phyloP scores from a whole-genome alignment of 2,329 filamentous ascomycete genomes.

The Ophiostoma triangulosporum region DNA sequence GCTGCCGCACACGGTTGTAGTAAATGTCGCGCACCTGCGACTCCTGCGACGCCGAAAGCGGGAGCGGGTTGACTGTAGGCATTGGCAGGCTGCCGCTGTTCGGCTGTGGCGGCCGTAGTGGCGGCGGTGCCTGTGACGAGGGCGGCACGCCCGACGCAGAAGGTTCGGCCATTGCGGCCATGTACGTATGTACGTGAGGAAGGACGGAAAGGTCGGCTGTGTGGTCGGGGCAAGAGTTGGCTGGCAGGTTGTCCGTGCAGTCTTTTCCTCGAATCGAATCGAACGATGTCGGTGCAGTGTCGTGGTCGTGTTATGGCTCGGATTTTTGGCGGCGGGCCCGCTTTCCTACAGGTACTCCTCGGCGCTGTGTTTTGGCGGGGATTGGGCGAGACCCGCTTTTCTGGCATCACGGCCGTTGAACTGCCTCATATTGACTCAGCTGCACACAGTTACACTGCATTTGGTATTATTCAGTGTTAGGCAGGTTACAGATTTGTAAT shows the following conservation, averaged over 20 bases:
- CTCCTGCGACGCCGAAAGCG: constrained; percentile 71
- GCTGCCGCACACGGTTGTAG: constrained; percentile 61
- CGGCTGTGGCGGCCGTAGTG: not conserved
- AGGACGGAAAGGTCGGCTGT: not conserved
- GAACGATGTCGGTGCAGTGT: not conserved
- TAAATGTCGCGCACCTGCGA: constrained; percentile 69
- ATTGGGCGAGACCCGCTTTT: not conserved
- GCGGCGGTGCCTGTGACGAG: constrained; percentile 11
- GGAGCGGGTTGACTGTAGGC: constrained; percentile 64
- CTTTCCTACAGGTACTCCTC: not conserved
- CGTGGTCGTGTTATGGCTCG: not conserved
- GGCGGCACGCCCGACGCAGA: constrained; percentile 16
- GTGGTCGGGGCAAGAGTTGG: not conserved
- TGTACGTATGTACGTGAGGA: not conserved
- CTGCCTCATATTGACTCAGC: constrained; percentile 1
- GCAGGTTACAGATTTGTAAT: not conserved
- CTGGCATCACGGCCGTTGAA: not conserved
- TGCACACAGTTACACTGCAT: not conserved
- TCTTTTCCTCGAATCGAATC: not conserved
- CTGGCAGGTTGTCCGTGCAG: not conserved
- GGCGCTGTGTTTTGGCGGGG: too few species aligned
- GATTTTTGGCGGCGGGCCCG: constrained; percentile 1
- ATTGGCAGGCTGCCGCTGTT: constrained; percentile 22
- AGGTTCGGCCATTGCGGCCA: not conserved
- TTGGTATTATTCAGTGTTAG: not conserved